Base-by-base conservation (phyloP, 768 basidiomycete genomes). In the Suillus hirtellus region DNA sequence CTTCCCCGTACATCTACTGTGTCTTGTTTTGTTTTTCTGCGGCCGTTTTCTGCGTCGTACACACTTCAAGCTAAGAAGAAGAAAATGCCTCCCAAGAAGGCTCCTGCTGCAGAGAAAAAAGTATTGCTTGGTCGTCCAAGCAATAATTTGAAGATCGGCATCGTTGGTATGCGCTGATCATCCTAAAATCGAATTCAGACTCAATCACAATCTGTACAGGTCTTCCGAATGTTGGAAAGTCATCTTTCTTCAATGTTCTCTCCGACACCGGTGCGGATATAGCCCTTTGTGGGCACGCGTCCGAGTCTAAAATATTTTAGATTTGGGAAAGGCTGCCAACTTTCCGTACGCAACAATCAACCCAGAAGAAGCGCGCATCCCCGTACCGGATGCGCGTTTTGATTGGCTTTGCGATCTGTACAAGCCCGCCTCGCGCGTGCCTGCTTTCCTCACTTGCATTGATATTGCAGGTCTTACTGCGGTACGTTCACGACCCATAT, bases 391-490 rank as follows among this genome's bases (percentile, higher is more conserved):
- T 72, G 69, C 81, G 12, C 92, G 97, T 59, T 97, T 99, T 69
- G 93, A 96, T 61, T 99, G 95, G 96, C 87, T 99, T 35, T 91
- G 87, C 74, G 87, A 92, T 14, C 73, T 84, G 9, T 99, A 99
- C 82, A 97, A 98, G 74, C 96, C 97, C 7, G 84, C 79, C 12
- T 89, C 89, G 14, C 87, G 87, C 66, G 86, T 99, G 52, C 96
- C 97, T 24, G 96, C 97, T 19, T 93, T 93, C 79, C 83, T 99
- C 61, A 99, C 97, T 21, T 96, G 95, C 74, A 96, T 98, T 75
- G 97, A 99, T 78, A 99, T 99, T 69, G 97, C 97, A 66, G 97
- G 97, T 73, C 82, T 99, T 59, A 98, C 96, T 50, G 94, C 95
- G 59, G 92, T 93, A 73, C 64, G 88, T 79, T 42, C 8, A 38